phyloP scores from a whole-genome alignment of 108 stramenopile genomes.

The Stephanodiscus triporus region DNA sequence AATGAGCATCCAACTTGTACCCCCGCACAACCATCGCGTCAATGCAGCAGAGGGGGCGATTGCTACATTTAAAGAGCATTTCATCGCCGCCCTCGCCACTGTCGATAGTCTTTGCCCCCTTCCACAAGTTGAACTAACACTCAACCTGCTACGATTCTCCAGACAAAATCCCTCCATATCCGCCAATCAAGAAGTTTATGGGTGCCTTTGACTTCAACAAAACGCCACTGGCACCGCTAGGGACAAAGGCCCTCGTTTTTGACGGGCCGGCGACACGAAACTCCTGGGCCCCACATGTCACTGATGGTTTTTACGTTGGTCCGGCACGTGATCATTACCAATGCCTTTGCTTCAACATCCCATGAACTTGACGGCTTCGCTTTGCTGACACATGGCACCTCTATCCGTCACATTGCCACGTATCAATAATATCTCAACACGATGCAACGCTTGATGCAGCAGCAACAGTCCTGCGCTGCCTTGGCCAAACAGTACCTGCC shows the following conservation, averaged over 20 bases:
- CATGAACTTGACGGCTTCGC: slow-evolving; percentile 18
- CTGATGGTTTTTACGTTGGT: slow-evolving; percentile 38
- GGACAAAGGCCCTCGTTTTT: slow-evolving; percentile 16
- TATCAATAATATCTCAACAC: neutral
- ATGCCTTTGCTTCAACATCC: slow-evolving; percentile 33
- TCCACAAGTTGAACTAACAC: no score
- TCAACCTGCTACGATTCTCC: no score
- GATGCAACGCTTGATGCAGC: neutral
- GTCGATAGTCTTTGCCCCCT: no score
- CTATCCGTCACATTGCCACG: neutral
- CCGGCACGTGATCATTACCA: slow-evolving; percentile 43
- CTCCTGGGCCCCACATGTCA: slow-evolving; percentile 26
- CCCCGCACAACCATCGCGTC: no score
- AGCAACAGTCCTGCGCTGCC: no score
- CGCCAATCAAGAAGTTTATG: neutral
- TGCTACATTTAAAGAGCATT: no score
- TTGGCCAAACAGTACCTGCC: no score
- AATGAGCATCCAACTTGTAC: no score
- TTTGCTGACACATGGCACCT: slow-evolving; percentile 30
- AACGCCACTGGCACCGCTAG: slow-evolving; percentile 13
- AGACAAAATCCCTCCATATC: no score
- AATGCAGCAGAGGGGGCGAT: no score
- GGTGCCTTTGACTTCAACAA: slow-evolving; percentile 48
- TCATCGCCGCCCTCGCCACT: no score
- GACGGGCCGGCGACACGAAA: slow-evolving; percentile 22